Evolutionary conservation across 2,329 filamentous ascomycete species (phyloP).

Genomic region (Metarhizium rileyi): DNA sequence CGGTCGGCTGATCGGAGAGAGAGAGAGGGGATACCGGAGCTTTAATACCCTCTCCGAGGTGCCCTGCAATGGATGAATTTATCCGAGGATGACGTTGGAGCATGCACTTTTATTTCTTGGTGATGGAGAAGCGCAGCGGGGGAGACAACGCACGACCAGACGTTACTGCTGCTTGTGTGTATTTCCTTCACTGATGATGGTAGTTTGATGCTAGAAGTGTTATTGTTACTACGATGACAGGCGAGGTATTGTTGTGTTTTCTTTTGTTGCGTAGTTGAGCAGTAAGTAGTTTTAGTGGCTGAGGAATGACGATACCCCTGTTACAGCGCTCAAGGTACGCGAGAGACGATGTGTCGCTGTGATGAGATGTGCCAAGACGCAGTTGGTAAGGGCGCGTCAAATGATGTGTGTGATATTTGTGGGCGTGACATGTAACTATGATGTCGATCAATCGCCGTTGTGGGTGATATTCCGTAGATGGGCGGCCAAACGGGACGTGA

Average conservation of each 20-base stretch:
- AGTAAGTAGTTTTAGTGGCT: neutral
- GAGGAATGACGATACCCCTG: conserved; percentile 8
- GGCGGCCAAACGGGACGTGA: neutral
- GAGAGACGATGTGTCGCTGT: neutral
- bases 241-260: neutral
- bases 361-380: neutral
- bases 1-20: neutral
- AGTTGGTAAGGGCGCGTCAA: too few species aligned
- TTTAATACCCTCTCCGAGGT: conserved; percentile 8
- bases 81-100: neutral
- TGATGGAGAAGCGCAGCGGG: neutral
- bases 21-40: neutral
- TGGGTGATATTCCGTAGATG: neutral
- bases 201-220: neutral
- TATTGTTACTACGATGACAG: neutral
- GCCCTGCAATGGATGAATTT: neutral
- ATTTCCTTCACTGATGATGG: neutral
- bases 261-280: neutral
- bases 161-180: neutral
- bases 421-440: too few species aligned
- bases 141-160: neutral
- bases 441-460: neutral
- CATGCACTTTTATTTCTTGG: neutral
- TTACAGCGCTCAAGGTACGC: neutral
- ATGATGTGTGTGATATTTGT: too few species aligned